Conservation (phyloP, 441 rosid species). For the Jatropha multifida region DNA sequence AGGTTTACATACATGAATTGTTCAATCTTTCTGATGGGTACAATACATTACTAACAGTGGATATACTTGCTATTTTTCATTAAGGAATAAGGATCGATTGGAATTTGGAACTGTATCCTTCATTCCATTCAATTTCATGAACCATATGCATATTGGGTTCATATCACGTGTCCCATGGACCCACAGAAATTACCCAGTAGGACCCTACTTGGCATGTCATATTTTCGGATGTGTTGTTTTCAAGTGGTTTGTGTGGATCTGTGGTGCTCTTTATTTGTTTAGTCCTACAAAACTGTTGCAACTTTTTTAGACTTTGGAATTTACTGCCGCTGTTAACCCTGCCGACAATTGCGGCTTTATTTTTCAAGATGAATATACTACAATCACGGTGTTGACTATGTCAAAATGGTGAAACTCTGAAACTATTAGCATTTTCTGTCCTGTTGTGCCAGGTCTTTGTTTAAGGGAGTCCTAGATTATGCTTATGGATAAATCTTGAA, state of each 20-base stretch:
- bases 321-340: neutral
- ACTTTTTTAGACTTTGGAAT: neutral
- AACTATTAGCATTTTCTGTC: neutral
- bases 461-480: neutral
- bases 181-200: neutral
- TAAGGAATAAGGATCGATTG: neutral
- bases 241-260: neutral
- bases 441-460: neutral
- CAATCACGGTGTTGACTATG: neutral
- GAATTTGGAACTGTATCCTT: neutral
- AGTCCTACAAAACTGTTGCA: neutral
- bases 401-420: neutral
- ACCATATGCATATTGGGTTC: neutral
- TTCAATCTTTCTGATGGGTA: neutral
- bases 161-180: neutral
- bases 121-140: neutral
- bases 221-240: neutral
- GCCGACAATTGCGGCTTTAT: neutral
- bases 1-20: neutral
- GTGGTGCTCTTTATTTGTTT: neutral
- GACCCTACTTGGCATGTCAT: neutral
- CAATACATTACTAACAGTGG: neutral
- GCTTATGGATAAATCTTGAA: neutral
- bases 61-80: neutral
- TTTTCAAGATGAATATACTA: neutral